Conservation (phyloP, 768 basidiomycete species). For the Suillus bovinus region DNA sequence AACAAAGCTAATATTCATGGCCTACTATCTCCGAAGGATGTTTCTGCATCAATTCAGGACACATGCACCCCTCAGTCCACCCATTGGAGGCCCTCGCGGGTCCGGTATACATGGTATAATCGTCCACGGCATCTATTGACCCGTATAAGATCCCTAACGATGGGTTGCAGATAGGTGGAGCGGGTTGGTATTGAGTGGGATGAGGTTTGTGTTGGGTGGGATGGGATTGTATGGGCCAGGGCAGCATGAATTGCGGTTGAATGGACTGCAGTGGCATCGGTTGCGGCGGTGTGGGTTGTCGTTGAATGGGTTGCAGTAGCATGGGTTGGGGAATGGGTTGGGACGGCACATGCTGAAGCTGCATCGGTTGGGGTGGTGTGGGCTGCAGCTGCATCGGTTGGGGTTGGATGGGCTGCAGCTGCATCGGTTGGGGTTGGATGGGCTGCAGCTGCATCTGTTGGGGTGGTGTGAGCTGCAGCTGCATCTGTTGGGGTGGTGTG, state of each 20-base stretch:
- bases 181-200: not conserved
- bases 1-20: not conserved
- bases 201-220: too few species aligned
- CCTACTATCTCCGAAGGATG: not conserved
- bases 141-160: not conserved
- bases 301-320: too few species aligned
- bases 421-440: not conserved
- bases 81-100: not conserved
- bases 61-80: conserved; percentile 3
- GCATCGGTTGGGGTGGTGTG: not conserved
- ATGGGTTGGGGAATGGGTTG: too few species aligned
- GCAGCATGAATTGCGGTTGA: too few species aligned
- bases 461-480: not conserved
- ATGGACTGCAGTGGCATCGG: too few species aligned
- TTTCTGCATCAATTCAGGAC: conserved; percentile 2
- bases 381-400: too few species aligned
- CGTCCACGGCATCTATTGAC: not conserved
- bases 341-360: not conserved
- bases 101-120: not conserved
- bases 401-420: too few species aligned
- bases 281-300: too few species aligned
- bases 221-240: too few species aligned
- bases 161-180: not conserved
- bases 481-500: not conserved
- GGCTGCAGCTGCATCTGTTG: not conserved